These are phyloP conservation scores for Leishmania lainsoni DNA, from an alignment of 208 protist species.

Conservation along the genomic window DNA sequence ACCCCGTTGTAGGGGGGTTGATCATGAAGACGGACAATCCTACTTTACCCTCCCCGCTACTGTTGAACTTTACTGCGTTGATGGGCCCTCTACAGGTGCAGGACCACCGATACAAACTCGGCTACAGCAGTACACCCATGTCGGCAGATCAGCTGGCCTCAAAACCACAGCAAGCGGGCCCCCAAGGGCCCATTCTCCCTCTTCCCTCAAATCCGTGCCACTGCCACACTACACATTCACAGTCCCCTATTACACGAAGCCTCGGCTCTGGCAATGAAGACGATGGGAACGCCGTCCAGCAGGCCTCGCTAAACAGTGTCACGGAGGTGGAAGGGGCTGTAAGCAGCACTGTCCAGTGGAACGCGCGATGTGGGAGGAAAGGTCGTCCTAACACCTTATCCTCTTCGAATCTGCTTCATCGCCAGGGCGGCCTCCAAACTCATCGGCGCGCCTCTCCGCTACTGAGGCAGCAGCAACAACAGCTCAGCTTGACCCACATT, in stretches of 20 bases:
- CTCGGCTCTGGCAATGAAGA: background rate
- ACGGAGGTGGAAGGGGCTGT: background rate
- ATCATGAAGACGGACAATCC: slow-evolving; percentile 25
- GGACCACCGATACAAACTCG: background rate
- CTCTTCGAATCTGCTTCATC: background rate
- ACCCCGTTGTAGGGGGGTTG: slow-evolving; percentile 9
- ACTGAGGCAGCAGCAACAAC: slow-evolving; percentile 4
- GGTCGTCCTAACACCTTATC: background rate
- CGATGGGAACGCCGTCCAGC: background rate
- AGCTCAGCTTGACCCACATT: background rate
- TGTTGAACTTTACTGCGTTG: slow-evolving; percentile 1
- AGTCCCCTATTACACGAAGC: background rate
- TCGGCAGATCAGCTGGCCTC: background rate
- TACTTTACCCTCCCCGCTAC: background rate
- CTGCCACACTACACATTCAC: background rate
- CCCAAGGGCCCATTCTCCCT: background rate
- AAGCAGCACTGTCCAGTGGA: background rate
- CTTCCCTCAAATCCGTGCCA: background rate
- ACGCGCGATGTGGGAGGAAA: background rate
- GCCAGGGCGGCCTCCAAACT: background rate
- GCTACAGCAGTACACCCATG: slow-evolving; percentile 3
- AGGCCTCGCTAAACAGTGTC: background rate
- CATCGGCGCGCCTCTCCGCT: background rate
- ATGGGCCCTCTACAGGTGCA: slow-evolving; percentile 6
- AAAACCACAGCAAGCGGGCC: background rate